Percentiles rank a stretch among this genome's conserved stretches.
Conservation (phyloP, 2,329 filamentous ascomycete species). For the Venturia oleaginea region DNA sequence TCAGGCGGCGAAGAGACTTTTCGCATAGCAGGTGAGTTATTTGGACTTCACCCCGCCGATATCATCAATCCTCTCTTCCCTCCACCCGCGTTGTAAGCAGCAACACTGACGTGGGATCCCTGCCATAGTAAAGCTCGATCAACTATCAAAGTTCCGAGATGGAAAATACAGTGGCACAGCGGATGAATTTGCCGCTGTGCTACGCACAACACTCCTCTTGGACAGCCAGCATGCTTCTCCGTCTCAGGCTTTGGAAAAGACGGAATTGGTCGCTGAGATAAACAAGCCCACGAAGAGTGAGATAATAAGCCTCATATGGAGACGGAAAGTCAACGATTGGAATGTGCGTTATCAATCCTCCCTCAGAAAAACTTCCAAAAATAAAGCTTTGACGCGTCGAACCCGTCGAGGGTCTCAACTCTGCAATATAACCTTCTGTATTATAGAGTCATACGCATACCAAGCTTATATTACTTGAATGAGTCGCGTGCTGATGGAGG, state of each 20-base stretch:
- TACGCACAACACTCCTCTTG: not conserved
- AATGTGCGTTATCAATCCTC: slow-evolving; percentile 4
- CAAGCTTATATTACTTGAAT: not conserved
- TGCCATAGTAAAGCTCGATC: slow-evolving; percentile 47
- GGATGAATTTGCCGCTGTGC: not conserved
- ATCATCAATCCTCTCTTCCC: not conserved
- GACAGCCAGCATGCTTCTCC: not conserved
- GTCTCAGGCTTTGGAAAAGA: not conserved
- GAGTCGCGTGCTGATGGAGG: not conserved
- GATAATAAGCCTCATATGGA: slow-evolving; percentile 6
- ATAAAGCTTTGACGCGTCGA: not conserved
- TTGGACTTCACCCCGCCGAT: not conserved
- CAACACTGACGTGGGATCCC: not conserved
- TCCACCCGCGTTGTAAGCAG: not conserved
- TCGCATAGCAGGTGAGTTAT: slow-evolving; percentile 5
- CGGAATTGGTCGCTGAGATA: not conserved
- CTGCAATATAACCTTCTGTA: not conserved
- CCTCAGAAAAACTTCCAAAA: not conserved
- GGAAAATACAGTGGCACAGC: slow-evolving; percentile 41
- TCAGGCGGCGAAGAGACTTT: slow-evolving; percentile 4
- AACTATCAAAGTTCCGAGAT: slow-evolving; percentile 43
- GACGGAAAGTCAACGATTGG: not conserved
- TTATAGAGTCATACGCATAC: not conserved
- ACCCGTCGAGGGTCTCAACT: not conserved
- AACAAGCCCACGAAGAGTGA: not conserved